Base-by-base conservation (phyloP, 768 basidiomycete species). In the Psilocybe sp. region DNA sequence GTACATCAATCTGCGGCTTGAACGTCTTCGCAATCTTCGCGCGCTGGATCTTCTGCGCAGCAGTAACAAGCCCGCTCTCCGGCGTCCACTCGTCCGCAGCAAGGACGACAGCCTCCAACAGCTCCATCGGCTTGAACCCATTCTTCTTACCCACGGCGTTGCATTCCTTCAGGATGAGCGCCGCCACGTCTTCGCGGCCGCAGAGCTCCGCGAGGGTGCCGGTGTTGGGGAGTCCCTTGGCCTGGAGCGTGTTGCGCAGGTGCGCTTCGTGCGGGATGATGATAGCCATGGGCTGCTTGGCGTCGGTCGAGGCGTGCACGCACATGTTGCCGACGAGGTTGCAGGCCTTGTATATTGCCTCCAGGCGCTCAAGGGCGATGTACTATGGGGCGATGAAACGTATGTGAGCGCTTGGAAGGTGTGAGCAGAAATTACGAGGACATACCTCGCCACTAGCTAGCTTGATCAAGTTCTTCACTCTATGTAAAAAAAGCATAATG, bases 41-140 rank as follows among this genome's bases (percentile, higher is more conserved):
- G 35, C 69, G 59, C 56, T 71, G 69, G 47, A 71, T 68, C 61
- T 71, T 71, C 57, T 71, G 69, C 9, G 69, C 69, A 45, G 69
- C 69, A 3, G 93, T 95, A 41, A 94, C 82, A 35, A 95, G 75
- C 35, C 91, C 93, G 52, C 66, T 89, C 75, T 95, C 89, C 0
- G 93, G 90, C 5, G 92, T 94, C 93, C 93, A 95, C 69, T 94
- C 92, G 4, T 93, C 88, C 23, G 85, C 62, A 5, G 87, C 86
- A 60, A 96, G 67, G 15, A 96, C 78, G 20, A 93, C 86, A 18
- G 76, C 83, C 63, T 87, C 82, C 31, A 95, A 69, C 46, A 84
- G 66, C 71, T 96, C 92, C 71, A 87, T 80, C 39, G 75, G 60
- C 72, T 89, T 92, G 69, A 96, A 87, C 3, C 84, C 86, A 46